A percentile compares a stretch with the other conserved stretches of the same genome.
Conservation (phyloP, 192 early-diverging fungal species). For the Coemansia sp. region DNA sequence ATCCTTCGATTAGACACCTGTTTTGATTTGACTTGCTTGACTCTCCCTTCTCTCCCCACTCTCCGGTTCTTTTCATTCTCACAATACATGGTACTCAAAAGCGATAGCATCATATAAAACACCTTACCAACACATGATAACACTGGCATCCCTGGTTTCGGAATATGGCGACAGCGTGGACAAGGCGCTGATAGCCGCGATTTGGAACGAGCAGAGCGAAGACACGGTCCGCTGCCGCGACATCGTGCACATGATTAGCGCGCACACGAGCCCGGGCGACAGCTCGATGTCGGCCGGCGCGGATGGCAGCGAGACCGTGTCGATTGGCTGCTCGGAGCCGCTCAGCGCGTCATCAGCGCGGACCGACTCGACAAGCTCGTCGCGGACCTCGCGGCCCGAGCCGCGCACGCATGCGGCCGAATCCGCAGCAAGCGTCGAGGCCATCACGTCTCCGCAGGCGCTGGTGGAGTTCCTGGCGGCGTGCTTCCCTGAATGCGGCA, state of each 20-base stretch:
- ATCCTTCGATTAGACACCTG: too few relatives aligned
- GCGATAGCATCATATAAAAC: background rate
- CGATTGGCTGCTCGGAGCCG: background rate
- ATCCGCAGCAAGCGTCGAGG: conserved; percentile 2
- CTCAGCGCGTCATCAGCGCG: conserved; percentile 12
- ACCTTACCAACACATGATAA: too few relatives aligned
- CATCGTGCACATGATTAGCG: conserved; percentile 46
- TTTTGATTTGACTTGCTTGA: too few relatives aligned
- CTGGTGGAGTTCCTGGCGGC: conserved; percentile 31
- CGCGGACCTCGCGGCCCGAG: background rate
- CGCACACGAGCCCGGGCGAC: conserved; percentile 1
- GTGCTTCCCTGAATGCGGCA: conserved; percentile 48
- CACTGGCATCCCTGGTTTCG: conserved; percentile 27
- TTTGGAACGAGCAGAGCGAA: conserved; percentile 38
- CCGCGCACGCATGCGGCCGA: background rate
- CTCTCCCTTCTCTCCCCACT: too few relatives aligned
- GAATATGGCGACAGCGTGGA: conserved; percentile 40
- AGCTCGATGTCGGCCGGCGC: background rate
- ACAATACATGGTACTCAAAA: background rate
- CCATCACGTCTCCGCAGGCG: conserved; percentile 26
- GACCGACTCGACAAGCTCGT: background rate
- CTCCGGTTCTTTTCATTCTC: background rate
- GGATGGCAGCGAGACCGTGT: conserved; percentile 2
- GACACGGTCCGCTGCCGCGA: conserved; percentile 31
- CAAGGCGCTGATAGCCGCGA: conserved; percentile 29